phyloP scores from a whole-genome alignment of 1,284 basidiomycete species.

The Rhodotorula sp. region DNA sequence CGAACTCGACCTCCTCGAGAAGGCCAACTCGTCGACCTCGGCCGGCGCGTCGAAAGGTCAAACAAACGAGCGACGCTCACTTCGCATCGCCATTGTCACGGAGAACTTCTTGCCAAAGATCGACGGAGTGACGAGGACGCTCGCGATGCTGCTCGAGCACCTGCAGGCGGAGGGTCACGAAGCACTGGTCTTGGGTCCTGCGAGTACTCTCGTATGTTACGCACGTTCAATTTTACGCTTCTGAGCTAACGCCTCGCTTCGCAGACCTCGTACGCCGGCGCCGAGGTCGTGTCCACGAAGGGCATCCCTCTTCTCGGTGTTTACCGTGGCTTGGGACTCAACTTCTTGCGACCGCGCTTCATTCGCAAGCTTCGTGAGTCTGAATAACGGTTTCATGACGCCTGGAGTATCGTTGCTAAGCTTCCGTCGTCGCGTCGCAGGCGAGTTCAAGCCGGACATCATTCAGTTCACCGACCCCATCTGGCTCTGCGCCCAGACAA shows the following conservation, averaged over 20 bases:
- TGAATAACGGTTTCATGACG: not conserved
- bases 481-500: constrained; percentile 48
- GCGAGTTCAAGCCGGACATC: constrained; percentile 57
- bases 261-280: constrained; percentile 55
- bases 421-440: constrained; percentile 27
- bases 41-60: not conserved
- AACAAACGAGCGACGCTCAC: not conserved
- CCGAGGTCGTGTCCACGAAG: constrained; percentile 58
- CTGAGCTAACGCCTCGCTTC: not conserved
- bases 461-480: constrained; percentile 54
- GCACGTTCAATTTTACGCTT: not conserved
- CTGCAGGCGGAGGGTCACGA: constrained; percentile 58
- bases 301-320: constrained; percentile 58
- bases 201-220: constrained; percentile 53
- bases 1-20: constrained; percentile 32
- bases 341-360: constrained; percentile 59
- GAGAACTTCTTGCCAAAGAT: constrained; percentile 49
- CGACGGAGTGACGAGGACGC: constrained; percentile 59
- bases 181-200: constrained; percentile 58
- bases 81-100: constrained; percentile 50
- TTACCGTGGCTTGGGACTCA: constrained; percentile 54
- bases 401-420: not conserved
- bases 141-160: constrained; percentile 59
- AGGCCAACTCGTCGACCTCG: constrained; percentile 4
- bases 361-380: constrained; percentile 50